These are phyloP conservation scores for Rhizopus sp. DNA, from an alignment of 371 early-diverging fungal genomes.

Conservation along the genomic window DNA sequence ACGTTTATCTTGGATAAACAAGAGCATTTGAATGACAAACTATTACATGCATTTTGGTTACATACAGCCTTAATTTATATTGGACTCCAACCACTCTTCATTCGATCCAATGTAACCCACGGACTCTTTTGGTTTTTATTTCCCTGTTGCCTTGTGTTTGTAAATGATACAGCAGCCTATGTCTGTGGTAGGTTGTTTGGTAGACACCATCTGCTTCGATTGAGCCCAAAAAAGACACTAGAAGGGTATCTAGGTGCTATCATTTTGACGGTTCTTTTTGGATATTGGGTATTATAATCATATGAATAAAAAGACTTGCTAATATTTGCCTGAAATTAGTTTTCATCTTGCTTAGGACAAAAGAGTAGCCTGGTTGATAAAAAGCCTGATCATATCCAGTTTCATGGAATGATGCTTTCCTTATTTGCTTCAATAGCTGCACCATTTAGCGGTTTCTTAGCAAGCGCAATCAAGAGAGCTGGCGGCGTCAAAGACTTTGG, in stretches of 20 bases:
- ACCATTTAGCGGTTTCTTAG: constrained; percentile 34
- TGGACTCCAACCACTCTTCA: constrained; percentile 24
- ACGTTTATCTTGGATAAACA: background rate
- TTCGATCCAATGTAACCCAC: constrained; percentile 21
- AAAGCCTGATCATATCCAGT: constrained; percentile 3
- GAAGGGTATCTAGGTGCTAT: constrained; percentile 38
- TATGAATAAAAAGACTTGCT: background rate
- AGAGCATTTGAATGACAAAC: constrained; percentile 1
- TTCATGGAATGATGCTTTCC: constrained; percentile 22
- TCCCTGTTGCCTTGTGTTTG: constrained; percentile 27
- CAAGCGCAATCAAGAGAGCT: constrained; percentile 36
- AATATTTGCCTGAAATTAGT: background rate
- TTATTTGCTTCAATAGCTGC: constrained; percentile 25
- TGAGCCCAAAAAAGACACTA: constrained; percentile 35
- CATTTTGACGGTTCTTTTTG: constrained; percentile 21
- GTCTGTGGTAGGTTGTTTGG: constrained; percentile 25
- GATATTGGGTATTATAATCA: constrained; percentile 14
- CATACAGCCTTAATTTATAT: constrained; percentile 32
- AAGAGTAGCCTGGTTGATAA: background rate
- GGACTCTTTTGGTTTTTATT: constrained; percentile 38
- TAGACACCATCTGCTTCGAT: constrained; percentile 6
- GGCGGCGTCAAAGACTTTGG: constrained; percentile 33
- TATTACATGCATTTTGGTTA: constrained; percentile 29
- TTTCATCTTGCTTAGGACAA: background rate
- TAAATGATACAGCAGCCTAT: constrained; percentile 36